Percentiles rank a stretch among this genome's conserved stretches.
Evolutionary conservation across 129 eudicot species (phyloP).

Genomic region (Ambrosia trifida): DNA sequence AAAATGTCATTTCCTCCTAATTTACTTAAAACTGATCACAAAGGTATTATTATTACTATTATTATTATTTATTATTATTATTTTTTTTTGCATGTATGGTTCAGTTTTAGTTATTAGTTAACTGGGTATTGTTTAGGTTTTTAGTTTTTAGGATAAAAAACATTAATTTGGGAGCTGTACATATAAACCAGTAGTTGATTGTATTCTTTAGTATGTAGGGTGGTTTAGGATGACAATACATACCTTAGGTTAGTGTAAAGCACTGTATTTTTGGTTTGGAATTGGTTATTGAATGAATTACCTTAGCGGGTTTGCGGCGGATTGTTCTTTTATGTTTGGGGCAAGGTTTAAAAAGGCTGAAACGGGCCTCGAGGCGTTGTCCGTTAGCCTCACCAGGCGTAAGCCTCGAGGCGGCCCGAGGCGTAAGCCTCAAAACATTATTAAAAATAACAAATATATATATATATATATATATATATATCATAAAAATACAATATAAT

Average conservation of each 20-base stretch:
- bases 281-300: neutral
- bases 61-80: no score
- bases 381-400: no score
- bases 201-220: neutral
- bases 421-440: no score
- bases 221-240: neutral
- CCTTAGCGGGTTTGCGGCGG: neutral
- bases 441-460: no score
- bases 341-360: no score
- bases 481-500: no score
- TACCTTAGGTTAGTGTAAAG: neutral
- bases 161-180: no score
- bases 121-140: neutral
- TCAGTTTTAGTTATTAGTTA: neutral
- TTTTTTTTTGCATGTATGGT: neutral
- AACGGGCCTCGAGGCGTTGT: no score
- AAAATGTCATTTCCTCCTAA: constrained; percentile 38
- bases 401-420: no score
- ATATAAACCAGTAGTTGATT: neutral
- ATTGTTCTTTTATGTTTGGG: no score
- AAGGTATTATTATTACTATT: constrained; percentile 43
- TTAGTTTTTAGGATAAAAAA: neutral
- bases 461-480: no score
- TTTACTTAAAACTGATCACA: constrained; percentile 25
- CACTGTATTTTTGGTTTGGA: neutral